Evolutionary conservation across 2,329 filamentous ascomycete species (phyloP).

Genomic region (Phaeophleospora eucalypticola): DNA sequence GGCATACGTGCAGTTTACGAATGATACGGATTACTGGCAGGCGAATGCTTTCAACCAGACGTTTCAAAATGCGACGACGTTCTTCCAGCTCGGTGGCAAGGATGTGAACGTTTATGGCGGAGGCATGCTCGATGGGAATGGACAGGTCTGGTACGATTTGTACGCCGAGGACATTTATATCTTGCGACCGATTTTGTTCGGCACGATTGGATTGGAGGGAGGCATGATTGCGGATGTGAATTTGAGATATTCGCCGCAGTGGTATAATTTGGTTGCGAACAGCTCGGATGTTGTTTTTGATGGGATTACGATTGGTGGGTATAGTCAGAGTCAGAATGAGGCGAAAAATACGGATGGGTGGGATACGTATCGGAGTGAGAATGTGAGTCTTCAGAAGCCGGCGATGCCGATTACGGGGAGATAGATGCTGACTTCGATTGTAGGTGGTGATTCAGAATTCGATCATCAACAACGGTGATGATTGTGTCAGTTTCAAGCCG

Average conservation of each 20-base stretch:
- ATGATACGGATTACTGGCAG: conserved; percentile 67
- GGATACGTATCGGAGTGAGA: conserved; percentile 57
- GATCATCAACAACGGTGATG: conserved; percentile 60
- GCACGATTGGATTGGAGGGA: conserved; percentile 54
- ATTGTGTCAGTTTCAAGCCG: conserved; percentile 72
- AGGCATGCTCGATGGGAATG: conserved; percentile 60
- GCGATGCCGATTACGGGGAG: no score
- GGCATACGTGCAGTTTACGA: conserved; percentile 59
- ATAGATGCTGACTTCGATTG: neutral
- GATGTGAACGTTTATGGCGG: conserved; percentile 67
- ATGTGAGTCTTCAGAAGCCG: conserved; percentile 20
- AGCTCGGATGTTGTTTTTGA: conserved; percentile 61
- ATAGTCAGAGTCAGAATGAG: conserved; percentile 48
- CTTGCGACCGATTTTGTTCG: conserved; percentile 56
- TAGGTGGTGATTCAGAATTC: conserved; percentile 63
- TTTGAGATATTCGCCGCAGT: conserved; percentile 58
- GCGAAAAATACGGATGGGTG: conserved; percentile 57
- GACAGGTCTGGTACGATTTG: conserved; percentile 61
- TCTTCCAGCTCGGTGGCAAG: conserved; percentile 63
- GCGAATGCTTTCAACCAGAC: conserved; percentile 59
- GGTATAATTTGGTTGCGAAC: conserved; percentile 64
- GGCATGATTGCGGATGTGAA: conserved; percentile 58
- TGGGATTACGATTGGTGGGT: conserved; percentile 58
- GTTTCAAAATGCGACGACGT: conserved; percentile 64
- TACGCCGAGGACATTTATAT: conserved; percentile 56